A percentile compares a stretch with the other conserved stretches of the same genome.
Evolutionary conservation across 345 rosid species (phyloP).

Genomic region (Moringa oleifera): DNA sequence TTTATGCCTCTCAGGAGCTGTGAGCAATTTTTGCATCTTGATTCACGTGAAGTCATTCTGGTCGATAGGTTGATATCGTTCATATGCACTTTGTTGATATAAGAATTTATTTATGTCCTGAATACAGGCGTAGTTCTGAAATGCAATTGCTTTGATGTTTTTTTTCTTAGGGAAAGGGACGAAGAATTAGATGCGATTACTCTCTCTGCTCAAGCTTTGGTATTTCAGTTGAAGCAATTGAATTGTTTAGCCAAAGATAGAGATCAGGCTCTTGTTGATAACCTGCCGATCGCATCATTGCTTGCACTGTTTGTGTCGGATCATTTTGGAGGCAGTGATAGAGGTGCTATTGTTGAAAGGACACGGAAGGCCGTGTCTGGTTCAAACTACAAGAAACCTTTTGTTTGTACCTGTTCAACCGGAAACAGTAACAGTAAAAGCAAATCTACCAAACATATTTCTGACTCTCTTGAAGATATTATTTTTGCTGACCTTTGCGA

Average conservation of each 20-base stretch:
- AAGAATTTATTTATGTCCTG: not conserved
- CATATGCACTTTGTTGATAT: not conserved
- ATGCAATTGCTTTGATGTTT: not conserved
- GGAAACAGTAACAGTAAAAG: slow-evolving; percentile 48
- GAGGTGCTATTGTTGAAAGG: slow-evolving; percentile 56
- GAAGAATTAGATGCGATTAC: slow-evolving; percentile 79
- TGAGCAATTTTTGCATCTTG: slow-evolving; percentile 55
- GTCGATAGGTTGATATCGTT: slow-evolving; percentile 66
- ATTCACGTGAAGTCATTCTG: slow-evolving; percentile 95
- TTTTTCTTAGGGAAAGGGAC: slow-evolving; percentile 57
- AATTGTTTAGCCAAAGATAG: slow-evolving; percentile 39
- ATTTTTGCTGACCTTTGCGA: slow-evolving; percentile 70
- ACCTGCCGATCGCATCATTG: slow-evolving; percentile 61
- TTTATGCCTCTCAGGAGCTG: slow-evolving; percentile 61
- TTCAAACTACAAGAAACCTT: slow-evolving; percentile 77
- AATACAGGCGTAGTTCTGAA: not conserved
- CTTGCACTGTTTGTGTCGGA: slow-evolving; percentile 95
- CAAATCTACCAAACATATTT: slow-evolving; percentile 31
- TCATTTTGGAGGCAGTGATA: slow-evolving; percentile 98
- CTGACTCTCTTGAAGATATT: slow-evolving; percentile 42
- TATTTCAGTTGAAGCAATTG: slow-evolving; percentile 48
- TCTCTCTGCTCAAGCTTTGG: slow-evolving; percentile 64
- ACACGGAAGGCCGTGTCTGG: slow-evolving; percentile 74
- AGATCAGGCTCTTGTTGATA: slow-evolving; percentile 33
- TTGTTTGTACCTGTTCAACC: slow-evolving; percentile 85